Evolutionary conservation across 257 asterid genomes (phyloP), one percentile per base, ranked within the genome.

Genomic region (Petrea volubilis): DNA sequence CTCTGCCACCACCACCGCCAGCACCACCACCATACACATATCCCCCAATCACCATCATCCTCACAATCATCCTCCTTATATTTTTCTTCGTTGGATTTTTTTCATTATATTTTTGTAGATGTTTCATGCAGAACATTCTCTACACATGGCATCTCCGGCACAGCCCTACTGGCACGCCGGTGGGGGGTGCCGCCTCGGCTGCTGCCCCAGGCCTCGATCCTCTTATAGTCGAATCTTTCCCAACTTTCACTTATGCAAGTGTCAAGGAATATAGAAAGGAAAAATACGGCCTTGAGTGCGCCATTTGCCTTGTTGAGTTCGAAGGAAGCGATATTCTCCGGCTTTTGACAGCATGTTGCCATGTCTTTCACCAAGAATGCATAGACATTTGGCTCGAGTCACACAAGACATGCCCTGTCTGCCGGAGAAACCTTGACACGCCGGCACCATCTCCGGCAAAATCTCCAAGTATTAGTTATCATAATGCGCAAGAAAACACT

Each of bases 381-480:
- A 81, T 95, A 2, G 99, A 95, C 74, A 85, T 90, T 2, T 95
- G 99, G 99, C 88, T 95, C 6, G 97, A 83, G 70, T 79, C 88
- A 0, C 98, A 90, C 83, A 80, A 76, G 56, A 91, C 99, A 0
- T 95, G 99, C 73, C 99, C 99, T 0, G 99, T 88, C 0, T 95
- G 98, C 44, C 88, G 99, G 13, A 66, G 79, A n/a, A 74, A 76
- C 62, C 92, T 95, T 8, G 90, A 85, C 47, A 36, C 77, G 0
- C 73, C 75, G 1, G 12, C 9, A 7, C 78, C 65, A 5, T 79
- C 96, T 0, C 90, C 92, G 0, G 77, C 29, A 20, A 77, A 77
- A 29, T 78, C 85, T 0, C 81, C 77, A 0, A 17, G 3, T 6
- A 5, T n/a, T n/a, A n/a, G n/a, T n/a, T n/a, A 38, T 31, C 3